Percentiles rank a stretch among this genome's conserved stretches.
Evolutionary conservation across 2,329 filamentous ascomycete genomes (phyloP).

Genomic region (Alternaria gaisen): DNA sequence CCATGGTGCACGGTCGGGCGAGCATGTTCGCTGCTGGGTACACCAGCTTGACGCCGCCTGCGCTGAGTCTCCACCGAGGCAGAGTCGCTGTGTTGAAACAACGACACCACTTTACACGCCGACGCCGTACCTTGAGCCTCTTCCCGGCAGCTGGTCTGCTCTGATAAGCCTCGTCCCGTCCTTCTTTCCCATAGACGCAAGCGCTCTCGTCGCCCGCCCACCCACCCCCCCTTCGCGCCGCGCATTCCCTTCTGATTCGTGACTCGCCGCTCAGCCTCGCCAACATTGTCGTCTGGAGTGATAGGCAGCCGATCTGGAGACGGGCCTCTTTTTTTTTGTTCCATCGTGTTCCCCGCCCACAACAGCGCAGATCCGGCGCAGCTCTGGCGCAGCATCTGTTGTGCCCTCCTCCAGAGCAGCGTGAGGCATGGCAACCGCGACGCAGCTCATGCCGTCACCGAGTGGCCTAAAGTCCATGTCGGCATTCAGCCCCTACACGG

Average conservation of each 20-base stretch:
- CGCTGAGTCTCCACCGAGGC: slow-evolving; percentile 21
- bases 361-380: slow-evolving; percentile 26
- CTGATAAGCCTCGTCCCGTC: slow-evolving; percentile 25
- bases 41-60: slow-evolving; percentile 16
- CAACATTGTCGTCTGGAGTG: slow-evolving; percentile 13
- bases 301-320: slow-evolving; percentile 12
- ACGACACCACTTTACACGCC: slow-evolving; percentile 14
- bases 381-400: slow-evolving; percentile 33
- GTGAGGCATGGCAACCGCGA: slow-evolving; percentile 51
- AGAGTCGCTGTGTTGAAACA: slow-evolving; percentile 28
- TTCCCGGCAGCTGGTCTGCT: slow-evolving; percentile 35
- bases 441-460: slow-evolving; percentile 58
- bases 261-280: slow-evolving; percentile 35
- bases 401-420: slow-evolving; percentile 25
- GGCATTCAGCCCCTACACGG: slow-evolving; percentile 61
- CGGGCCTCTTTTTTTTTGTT: neutral
- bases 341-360: neutral
- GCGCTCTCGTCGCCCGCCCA: slow-evolving; percentile 28
- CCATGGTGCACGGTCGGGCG: slow-evolving; percentile 11
- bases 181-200: slow-evolving; percentile 20
- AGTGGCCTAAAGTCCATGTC: slow-evolving; percentile 51
- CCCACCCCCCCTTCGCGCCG: slow-evolving; percentile 32
- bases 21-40: slow-evolving; percentile 19
- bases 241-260: slow-evolving; percentile 34
- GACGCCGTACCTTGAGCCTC: slow-evolving; percentile 18